These are phyloP conservation scores for Yamadazyma membranifaciens DNA, from an alignment of 1,139 yeast species.

Conservation along the genomic window DNA sequence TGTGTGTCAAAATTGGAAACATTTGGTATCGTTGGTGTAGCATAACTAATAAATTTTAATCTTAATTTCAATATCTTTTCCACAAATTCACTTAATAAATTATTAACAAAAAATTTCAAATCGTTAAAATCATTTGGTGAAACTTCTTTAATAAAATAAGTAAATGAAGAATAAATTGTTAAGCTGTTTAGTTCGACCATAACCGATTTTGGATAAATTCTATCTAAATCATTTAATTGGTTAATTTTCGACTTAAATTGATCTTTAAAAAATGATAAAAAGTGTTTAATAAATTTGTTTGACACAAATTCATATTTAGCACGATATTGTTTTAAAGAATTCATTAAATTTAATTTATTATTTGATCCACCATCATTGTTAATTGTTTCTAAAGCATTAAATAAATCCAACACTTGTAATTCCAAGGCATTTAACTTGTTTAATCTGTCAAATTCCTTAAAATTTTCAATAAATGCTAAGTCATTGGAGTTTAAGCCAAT, in stretches of 20 bases:
- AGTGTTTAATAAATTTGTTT: slow-evolving; percentile 47
- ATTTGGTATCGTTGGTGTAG: slow-evolving; percentile 11
- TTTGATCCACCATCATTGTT: slow-evolving; percentile 41
- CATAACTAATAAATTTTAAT: slow-evolving; percentile 21
- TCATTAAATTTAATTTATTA: slow-evolving; percentile 58
- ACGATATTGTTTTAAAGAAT: slow-evolving; percentile 70
- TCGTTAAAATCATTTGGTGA: slow-evolving; percentile 33
- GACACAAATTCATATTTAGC: slow-evolving; percentile 60
- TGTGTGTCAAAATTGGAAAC: slow-evolving; percentile 8
- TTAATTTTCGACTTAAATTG: slow-evolving; percentile 39
- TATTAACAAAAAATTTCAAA: slow-evolving; percentile 28
- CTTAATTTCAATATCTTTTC: slow-evolving; percentile 26
- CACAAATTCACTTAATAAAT: slow-evolving; percentile 26
- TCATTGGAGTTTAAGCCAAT: slow-evolving; percentile 63
- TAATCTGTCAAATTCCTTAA: slow-evolving; percentile 49
- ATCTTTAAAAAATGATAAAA: slow-evolving; percentile 43
- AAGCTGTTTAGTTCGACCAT: slow-evolving; percentile 40
- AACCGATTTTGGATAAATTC: slow-evolving; percentile 24
- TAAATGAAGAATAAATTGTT: slow-evolving; percentile 58
- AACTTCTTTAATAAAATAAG: slow-evolving; percentile 64
- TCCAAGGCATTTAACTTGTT: slow-evolving; percentile 54
- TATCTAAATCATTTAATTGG: slow-evolving; percentile 26
- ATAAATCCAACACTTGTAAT: slow-evolving; percentile 54
- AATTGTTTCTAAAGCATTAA: slow-evolving; percentile 62
- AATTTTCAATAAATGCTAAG: slow-evolving; percentile 45